phyloP scores from a whole-genome alignment of 768 basidiomycete genomes.

The Lactarius hengduanensis region DNA sequence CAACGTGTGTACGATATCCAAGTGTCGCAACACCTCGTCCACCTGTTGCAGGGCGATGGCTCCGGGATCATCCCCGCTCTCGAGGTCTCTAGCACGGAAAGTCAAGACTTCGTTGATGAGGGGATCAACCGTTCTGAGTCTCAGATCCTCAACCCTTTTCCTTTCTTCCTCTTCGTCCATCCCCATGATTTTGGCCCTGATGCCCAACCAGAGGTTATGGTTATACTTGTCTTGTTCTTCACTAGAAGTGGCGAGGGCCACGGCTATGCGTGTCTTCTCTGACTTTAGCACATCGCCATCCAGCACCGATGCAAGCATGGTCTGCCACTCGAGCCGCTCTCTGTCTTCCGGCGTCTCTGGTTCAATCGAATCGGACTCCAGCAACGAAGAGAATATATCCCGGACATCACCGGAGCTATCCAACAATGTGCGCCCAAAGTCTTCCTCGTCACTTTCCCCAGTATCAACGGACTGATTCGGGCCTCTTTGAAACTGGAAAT shows the following conservation, averaged over 20 bases:
- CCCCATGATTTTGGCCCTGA: conserved; percentile 83
- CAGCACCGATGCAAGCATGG: conserved; percentile 90
- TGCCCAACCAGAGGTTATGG: conserved; percentile 82
- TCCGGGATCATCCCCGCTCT: conserved; percentile 39
- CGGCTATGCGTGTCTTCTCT: conserved; percentile 90
- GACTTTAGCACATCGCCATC: conserved; percentile 92
- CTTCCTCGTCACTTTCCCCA: conserved; percentile 78
- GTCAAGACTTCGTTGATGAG: conserved; percentile 80
- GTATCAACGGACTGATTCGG: conserved; percentile 65
- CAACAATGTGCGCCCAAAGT: conserved; percentile 45
- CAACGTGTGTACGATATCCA: conserved; percentile 81
- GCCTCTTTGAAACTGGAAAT: conserved; percentile 59
- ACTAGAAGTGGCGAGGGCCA: conserved; percentile 64
- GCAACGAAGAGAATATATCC: conserved; percentile 51
- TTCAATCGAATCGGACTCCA: conserved; percentile 62
- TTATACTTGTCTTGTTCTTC: conserved; percentile 69
- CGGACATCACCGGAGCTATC: conserved; percentile 45
- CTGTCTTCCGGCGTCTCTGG: conserved; percentile 71
- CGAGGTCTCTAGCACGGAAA: conserved; percentile 60
- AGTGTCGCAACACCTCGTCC: conserved; percentile 61
- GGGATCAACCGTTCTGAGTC: conserved; percentile 75
- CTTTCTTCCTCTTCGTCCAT: conserved; percentile 81
- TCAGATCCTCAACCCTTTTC: conserved; percentile 75
- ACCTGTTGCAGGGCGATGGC: conserved; percentile 60
- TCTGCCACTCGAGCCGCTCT: conserved; percentile 93